Base-by-base conservation (phyloP, 2,329 filamentous ascomycete genomes). In the Zasmidium cellare region DNA sequence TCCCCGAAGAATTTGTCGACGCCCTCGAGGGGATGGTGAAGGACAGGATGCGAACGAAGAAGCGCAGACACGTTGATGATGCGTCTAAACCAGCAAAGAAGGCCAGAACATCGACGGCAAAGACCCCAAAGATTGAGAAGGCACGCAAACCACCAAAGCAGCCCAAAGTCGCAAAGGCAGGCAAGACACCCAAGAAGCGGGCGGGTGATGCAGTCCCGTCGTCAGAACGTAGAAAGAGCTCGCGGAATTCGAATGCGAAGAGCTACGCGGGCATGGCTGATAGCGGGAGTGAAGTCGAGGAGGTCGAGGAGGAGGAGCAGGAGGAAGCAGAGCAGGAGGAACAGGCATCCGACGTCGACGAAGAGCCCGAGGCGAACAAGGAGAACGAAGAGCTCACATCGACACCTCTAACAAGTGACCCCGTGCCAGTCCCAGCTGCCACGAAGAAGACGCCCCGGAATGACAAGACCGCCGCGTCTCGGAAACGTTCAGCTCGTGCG, bases 1-100 rank as follows among this genome's bases (percentile, higher is more conserved):
- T 96, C 11, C 88, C 91, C 1, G 88, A 92, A 14, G 88, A 87
- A 22, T 75, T 80, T 3, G 88, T 91, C 44, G 88, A 92, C 58
- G 82, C 84, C 54, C 79, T 97, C 24, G 92, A 97, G 65, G 85
- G 87, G 19, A 74, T 92, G 47, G 90, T 97, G 58, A 86, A 87
- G 67, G 87, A 74, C 44, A 78, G 77, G 16, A 77, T 96, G 73
- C 91, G 88, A 79, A 79, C 78, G 25, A 84, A 80, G 75, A 80
- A 80, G 69, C 65, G 72, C 22, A 75, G 72, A 62, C 59, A 68
- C 1, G 74, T 44, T 44, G 59, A 60, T 44, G 59, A 51, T 12
- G 58, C 58, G 2, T 60, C 51, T 3, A 63, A 62, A 9, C 46
- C 63, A 22, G 66, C 66, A 47, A 73, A 73, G 65, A 69, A 65